These are phyloP conservation scores for Oryza meyeriana DNA, from an alignment of 176 grass and related monocot genomes.

Conservation along the genomic window DNA sequence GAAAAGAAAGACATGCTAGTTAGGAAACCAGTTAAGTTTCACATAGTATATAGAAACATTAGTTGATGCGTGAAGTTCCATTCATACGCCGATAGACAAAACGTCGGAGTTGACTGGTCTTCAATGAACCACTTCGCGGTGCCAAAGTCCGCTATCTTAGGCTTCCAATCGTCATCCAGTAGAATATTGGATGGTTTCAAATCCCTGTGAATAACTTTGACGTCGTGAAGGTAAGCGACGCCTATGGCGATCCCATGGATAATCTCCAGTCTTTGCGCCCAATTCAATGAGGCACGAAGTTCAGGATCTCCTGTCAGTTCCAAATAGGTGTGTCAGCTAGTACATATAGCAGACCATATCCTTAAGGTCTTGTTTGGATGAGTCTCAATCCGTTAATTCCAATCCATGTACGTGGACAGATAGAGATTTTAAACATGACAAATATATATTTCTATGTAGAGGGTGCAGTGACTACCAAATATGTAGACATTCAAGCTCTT, in stretches of 20 bases:
- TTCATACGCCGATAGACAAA: not conserved
- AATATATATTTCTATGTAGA: too few species aligned
- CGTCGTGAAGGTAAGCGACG: not conserved
- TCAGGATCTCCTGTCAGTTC: not conserved
- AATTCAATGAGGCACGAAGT: not conserved
- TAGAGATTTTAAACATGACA: too few species aligned
- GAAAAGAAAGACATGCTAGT: not conserved
- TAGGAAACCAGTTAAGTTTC: too few species aligned
- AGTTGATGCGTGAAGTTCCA: not conserved
- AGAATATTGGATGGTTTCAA: not conserved
- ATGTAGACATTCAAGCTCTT: not conserved
- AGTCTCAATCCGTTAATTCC: too few species aligned
- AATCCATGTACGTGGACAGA: too few species aligned
- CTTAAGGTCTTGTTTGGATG: too few species aligned
- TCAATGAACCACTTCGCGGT: not conserved
- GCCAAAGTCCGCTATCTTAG: conserved; percentile 6
- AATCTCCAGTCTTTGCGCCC: not conserved
- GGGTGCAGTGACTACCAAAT: too few species aligned
- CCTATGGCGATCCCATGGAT: not conserved
- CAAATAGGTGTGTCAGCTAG: not conserved
- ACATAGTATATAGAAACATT: too few species aligned
- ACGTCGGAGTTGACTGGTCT: not conserved
- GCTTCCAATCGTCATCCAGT: not conserved
- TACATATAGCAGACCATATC: too few species aligned
- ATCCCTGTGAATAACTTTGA: not conserved